Evolutionary conservation across 495 filamentous ascomycete genomes (phyloP), one percentile per base, ranked within the genome.

Genomic region (Aspergillus nanangensis): DNA sequence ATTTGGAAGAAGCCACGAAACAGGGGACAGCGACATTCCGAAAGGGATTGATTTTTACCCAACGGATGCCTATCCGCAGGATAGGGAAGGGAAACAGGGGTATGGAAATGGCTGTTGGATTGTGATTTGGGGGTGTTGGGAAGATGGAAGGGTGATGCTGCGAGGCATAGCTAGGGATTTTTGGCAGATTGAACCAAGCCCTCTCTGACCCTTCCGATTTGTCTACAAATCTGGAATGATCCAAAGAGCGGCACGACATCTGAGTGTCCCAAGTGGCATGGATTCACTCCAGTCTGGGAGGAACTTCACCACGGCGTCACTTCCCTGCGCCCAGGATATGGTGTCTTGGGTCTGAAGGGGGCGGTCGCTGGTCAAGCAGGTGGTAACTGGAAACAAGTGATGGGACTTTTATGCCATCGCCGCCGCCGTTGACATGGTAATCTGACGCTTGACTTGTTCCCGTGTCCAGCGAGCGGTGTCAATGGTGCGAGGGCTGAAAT

Each of bases 381-480:
- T 32, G 42, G 43, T 32, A 21, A 44, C 29, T 29, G 21, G 34
- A 4, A 27, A 19, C 15, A 14, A 24, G 22, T 29, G 29, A 18
- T 11, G 14, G 20, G 15, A 18, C 23, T 36, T 51, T 65, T 69
- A 72, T 18, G 67, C 56, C 67, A 70, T 69, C 18, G 60, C 58
- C 48, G 66, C 56, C 10, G 53, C 51, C 17, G 56, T 63, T 21
- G 62, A 55, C 55, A 74, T 32, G 62, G 69, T 76, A 41, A 86
- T 79, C 65, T 98, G 93, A 51, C 88, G 83, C 77, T 96, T 96
- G 60, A 97, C 90, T 59, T 96, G 90, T 72, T 97, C 94, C 29
- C 93, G 84, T 47, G 93, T 90, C 93, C 93, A 98, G 40, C 93
- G 85, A 56, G 93, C 93, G 15, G 92, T 97, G 22, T 96, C 90